Evolutionary conservation across 2,329 filamentous ascomycete genomes (phyloP).

Genomic region (Colletotrichum tanaceti): DNA sequence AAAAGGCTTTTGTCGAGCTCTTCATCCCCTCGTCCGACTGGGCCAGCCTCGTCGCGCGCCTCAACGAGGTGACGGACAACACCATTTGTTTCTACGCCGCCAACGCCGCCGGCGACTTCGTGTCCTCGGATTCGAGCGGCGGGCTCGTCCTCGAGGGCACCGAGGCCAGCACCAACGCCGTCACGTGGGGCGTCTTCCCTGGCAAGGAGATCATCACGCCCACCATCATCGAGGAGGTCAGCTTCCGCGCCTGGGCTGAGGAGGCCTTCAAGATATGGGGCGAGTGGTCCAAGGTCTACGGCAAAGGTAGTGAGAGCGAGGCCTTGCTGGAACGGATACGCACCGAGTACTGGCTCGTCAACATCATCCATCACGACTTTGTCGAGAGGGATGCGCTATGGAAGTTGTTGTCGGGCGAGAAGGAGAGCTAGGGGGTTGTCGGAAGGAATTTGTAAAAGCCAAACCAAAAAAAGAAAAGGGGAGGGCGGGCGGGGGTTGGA

Average conservation of each 20-base stretch:
- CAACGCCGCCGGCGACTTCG: conserved; percentile 81
- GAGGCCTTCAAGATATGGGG: conserved; percentile 96
- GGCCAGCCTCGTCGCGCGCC: conserved; percentile 66
- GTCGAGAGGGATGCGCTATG: conserved; percentile 78
- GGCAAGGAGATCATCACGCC: conserved; percentile 97
- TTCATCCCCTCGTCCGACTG: conserved; percentile 85
- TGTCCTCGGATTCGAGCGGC: conserved; percentile 70
- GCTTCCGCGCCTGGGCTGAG: conserved; percentile 92
- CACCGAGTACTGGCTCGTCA: conserved; percentile 87
- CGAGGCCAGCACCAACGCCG: conserved; percentile 80
- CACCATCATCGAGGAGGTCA: conserved; percentile 95
- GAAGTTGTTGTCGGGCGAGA: conserved; percentile 67
- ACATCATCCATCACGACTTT: conserved; percentile 86
- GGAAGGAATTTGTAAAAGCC: neutral
- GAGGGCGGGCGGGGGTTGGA: neutral
- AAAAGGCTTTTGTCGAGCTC: conserved; percentile 98
- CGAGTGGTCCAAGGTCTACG: conserved; percentile 93
- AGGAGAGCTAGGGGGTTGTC: conserved; percentile 3
- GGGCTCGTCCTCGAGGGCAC: conserved; percentile 48
- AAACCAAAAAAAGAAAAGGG: neutral
- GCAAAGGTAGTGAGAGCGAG: conserved; percentile 76
- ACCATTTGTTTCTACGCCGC: conserved; percentile 88
- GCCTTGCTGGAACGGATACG: conserved; percentile 75
- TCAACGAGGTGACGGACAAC: conserved; percentile 68
- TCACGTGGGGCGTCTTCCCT: conserved; percentile 96